A percentile compares a stretch with the other conserved stretches of the same genome.
Conservation (phyloP, 306 rosid species). For the Senna tora region DNA sequence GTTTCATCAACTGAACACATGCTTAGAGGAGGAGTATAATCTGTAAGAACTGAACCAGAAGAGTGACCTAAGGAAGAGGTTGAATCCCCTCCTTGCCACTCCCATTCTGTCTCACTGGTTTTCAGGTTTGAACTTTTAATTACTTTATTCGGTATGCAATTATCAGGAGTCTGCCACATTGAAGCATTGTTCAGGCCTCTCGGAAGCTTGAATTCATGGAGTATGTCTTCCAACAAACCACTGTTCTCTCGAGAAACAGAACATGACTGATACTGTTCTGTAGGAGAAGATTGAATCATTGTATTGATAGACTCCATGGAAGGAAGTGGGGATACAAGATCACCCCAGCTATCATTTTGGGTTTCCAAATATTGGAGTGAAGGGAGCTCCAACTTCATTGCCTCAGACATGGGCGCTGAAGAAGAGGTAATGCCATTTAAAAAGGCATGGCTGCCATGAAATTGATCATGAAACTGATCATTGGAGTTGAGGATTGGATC, state of each 20-base stretch:
- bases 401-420: slow-evolving; percentile 58
- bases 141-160: slow-evolving; percentile 42
- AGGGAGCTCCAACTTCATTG: slow-evolving; percentile 83
- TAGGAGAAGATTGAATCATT: slow-evolving; percentile 50
- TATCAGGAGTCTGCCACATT: slow-evolving; percentile 42
- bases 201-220: slow-evolving; percentile 43
- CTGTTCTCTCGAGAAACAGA: slow-evolving; percentile 45
- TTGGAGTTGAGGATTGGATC: slow-evolving; percentile 41
- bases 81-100: slow-evolving; percentile 41
- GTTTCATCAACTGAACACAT: slow-evolving; percentile 60
- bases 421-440: slow-evolving; percentile 75
- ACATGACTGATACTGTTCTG: slow-evolving; percentile 39
- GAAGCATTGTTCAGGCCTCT: slow-evolving; percentile 38
- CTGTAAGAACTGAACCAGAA: slow-evolving; percentile 51
- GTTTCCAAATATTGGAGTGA: slow-evolving; percentile 71
- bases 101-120: slow-evolving; percentile 44
- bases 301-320: slow-evolving; percentile 53
- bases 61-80: slow-evolving; percentile 54
- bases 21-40: slow-evolving; percentile 52
- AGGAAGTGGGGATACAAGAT: slow-evolving; percentile 46
- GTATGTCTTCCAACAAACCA: slow-evolving; percentile 64
- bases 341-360: slow-evolving; percentile 61
- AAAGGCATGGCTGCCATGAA: slow-evolving; percentile 62
- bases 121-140: slow-evolving; percentile 41
- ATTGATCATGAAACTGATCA: slow-evolving; percentile 33